Evolutionary conservation across 306 rosid species (phyloP).

Genomic region (Astragalus glycyphyllos): DNA sequence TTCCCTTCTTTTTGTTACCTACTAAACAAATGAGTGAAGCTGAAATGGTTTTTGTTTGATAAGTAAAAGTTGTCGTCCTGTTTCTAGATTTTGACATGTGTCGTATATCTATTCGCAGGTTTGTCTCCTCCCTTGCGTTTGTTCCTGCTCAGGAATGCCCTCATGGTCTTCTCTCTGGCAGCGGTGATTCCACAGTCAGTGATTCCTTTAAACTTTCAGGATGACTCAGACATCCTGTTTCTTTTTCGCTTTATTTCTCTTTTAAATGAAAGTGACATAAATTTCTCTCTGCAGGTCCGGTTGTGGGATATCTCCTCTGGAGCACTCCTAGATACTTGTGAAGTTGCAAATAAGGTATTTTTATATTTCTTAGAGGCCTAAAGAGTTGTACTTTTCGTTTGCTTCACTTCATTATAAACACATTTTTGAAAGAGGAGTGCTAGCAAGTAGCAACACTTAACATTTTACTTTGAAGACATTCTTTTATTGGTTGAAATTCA

Average conservation of each 20-base stretch:
- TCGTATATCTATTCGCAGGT: conserved; percentile 53
- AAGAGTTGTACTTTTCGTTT: not conserved
- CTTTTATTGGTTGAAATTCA: too few species aligned
- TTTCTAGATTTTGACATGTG: conserved; percentile 7
- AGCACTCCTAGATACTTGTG: conserved; percentile 77
- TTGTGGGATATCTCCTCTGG: conserved; percentile 83
- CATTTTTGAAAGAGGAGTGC: not conserved
- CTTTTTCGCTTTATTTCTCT: conserved; percentile 30
- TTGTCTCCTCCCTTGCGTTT: conserved; percentile 81
- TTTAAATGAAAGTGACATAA: conserved; percentile 23
- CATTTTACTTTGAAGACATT: too few species aligned
- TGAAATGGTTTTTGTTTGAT: conserved; percentile 27
- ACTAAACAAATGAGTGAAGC: conserved; percentile 24
- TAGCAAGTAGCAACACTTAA: too few species aligned
- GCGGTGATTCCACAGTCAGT: conserved; percentile 92
- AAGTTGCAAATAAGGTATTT: conserved; percentile 73
- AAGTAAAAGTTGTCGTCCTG: conserved; percentile 20
- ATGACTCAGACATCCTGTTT: conserved; percentile 31
- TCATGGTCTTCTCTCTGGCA: conserved; percentile 77
- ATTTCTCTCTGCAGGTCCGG: conserved; percentile 66
- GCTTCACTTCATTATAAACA: not conserved
- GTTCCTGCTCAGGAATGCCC: conserved; percentile 63
- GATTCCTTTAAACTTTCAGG: conserved; percentile 29
- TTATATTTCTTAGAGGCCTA: conserved; percentile 20
- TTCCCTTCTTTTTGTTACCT: conserved; percentile 20